Percentiles rank a stretch among this genome's conserved stretches.
Evolutionary conservation across 2,329 filamentous ascomycete genomes (phyloP).

Genomic region (Cladosporium sp.): DNA sequence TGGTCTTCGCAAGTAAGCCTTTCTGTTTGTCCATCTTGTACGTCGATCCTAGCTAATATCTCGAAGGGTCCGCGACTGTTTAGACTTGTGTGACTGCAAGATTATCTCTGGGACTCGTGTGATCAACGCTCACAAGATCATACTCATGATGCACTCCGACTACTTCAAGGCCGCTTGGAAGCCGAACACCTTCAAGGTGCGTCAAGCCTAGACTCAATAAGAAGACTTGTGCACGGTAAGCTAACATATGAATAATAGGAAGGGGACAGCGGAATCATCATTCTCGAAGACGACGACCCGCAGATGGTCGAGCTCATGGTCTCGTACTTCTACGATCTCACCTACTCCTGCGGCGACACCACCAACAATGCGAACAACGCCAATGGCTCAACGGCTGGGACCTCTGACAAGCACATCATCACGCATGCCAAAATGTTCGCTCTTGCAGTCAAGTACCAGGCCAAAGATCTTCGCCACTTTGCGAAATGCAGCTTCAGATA

Average conservation of each 20-base stretch:
- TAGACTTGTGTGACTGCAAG: slow-evolving; percentile 43
- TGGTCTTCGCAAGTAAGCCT: neutral
- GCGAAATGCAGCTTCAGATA: slow-evolving; percentile 39
- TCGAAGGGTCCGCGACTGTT: neutral
- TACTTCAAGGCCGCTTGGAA: slow-evolving; percentile 34
- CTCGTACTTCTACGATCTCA: neutral
- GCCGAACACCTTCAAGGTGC: neutral
- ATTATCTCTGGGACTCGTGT: slow-evolving; percentile 42
- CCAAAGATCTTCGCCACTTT: slow-evolving; percentile 42
- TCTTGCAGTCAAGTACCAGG: slow-evolving; percentile 45
- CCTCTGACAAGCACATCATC: slow-evolving; percentile 24
- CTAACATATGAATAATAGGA: neutral
- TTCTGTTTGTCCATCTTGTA: neutral
- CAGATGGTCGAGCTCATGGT: slow-evolving; percentile 1
- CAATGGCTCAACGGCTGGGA: slow-evolving; percentile 19
- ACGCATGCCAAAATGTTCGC: slow-evolving; percentile 47
- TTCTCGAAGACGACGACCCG: neutral
- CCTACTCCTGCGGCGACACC: neutral
- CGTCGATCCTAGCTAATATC: neutral
- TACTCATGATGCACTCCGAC: slow-evolving; percentile 43
- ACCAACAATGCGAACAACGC: neutral
- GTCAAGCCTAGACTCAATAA: neutral
- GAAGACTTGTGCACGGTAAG: neutral
- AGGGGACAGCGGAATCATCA: neutral
- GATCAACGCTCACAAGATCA: slow-evolving; percentile 44